Evolutionary conservation across 2,329 filamentous ascomycete species (phyloP).

Genomic region (Ceratocystis harringtonii): DNA sequence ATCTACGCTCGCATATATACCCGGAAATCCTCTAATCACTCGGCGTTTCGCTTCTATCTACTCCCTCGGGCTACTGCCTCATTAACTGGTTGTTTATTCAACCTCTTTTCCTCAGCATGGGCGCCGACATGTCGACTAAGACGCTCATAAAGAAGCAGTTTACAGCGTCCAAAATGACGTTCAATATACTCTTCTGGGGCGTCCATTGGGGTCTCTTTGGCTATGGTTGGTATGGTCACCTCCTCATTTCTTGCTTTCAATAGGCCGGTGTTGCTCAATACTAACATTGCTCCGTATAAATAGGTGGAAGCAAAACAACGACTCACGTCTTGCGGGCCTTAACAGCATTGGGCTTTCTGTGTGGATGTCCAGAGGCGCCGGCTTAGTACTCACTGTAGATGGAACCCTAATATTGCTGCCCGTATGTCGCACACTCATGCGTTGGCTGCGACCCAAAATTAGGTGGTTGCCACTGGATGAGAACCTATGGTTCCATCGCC

Average conservation of each 20-base stretch:
- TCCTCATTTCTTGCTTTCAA: too few species aligned
- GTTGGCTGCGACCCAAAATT: slow-evolving; percentile 72
- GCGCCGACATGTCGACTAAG: slow-evolving; percentile 29
- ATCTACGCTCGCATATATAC: not conserved
- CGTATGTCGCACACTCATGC: slow-evolving; percentile 83
- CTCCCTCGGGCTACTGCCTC: slow-evolving; percentile 4
- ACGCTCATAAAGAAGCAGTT: slow-evolving; percentile 48
- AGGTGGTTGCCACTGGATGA: slow-evolving; percentile 88
- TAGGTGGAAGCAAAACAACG: slow-evolving; percentile 64
- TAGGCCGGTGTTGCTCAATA: too few species aligned
- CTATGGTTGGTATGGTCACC: slow-evolving; percentile 57
- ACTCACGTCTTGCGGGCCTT: slow-evolving; percentile 55
- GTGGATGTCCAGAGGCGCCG: slow-evolving; percentile 90
- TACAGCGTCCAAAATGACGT: slow-evolving; percentile 54
- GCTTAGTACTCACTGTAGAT: slow-evolving; percentile 71
- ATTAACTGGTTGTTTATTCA: not conserved
- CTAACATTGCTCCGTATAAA: not conserved
- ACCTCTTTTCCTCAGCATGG: slow-evolving; percentile 23
- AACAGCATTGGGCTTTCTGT: slow-evolving; percentile 79
- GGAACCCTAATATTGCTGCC: slow-evolving; percentile 78
- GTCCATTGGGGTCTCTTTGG: slow-evolving; percentile 65
- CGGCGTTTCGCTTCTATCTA: slow-evolving; percentile 4
- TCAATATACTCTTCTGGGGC: slow-evolving; percentile 69
- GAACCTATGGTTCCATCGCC: slow-evolving; percentile 91
- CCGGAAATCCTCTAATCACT: slow-evolving; percentile 16